A percentile compares a stretch with the other conserved stretches of the same genome.
Conservation (phyloP, 2,329 filamentous ascomycete species). For the Sphaerulina musiva region DNA sequence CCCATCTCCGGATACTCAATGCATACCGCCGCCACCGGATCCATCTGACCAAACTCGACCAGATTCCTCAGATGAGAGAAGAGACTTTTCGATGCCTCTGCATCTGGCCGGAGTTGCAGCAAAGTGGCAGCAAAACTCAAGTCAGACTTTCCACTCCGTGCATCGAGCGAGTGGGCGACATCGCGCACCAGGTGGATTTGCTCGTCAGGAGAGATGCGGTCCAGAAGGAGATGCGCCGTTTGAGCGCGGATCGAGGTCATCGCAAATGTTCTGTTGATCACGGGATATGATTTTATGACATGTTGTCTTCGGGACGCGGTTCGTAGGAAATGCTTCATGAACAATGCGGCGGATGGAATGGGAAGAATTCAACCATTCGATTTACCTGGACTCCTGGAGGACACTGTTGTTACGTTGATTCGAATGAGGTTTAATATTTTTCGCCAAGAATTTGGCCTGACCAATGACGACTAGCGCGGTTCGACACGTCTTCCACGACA, state of each 20-base stretch:
- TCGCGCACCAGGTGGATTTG: constrained; percentile 19
- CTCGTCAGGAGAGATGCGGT: constrained; percentile 18
- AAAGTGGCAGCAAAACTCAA: constrained; percentile 20
- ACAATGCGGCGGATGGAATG: not conserved
- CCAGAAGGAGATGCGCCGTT: constrained; percentile 22
- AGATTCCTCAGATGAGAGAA: constrained; percentile 13
- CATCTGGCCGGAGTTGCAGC: constrained; percentile 14
- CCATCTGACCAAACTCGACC: constrained; percentile 15
- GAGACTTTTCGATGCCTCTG: constrained; percentile 5
- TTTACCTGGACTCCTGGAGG: no score
- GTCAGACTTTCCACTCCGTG: constrained; percentile 16
- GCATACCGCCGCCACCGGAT: constrained; percentile 17
- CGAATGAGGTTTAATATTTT: no score
- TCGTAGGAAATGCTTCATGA: not conserved
- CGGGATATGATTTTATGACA: not conserved
- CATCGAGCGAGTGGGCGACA: constrained; percentile 14
- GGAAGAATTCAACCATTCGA: no score
- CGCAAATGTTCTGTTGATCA: constrained; percentile 4
- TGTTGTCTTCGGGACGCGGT: not conserved
- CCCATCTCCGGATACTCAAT: constrained; percentile 14
- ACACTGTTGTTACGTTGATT: no score
- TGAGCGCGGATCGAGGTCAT: constrained; percentile 17
- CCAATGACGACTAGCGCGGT: not conserved
- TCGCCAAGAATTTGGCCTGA: no score
- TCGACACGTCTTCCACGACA: constrained; percentile 12